phyloP scores from a whole-genome alignment of 805 yeast genomes.

The Saccharomyces paradoxus region DNA sequence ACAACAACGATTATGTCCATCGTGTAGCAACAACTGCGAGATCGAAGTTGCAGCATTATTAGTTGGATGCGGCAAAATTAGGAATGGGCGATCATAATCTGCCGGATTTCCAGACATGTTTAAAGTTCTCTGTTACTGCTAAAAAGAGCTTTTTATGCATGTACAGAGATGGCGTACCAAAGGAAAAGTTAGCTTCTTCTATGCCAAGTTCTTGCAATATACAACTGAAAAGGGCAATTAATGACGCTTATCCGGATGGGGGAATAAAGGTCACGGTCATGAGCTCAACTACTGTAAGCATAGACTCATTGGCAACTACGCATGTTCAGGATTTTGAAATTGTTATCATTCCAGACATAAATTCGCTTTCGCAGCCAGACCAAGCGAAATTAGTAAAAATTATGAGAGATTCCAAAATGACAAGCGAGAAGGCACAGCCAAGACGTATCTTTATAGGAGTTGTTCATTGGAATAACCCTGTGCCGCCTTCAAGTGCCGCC shows the following conservation, averaged over 20 bases:
- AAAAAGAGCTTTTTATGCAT: conserved; percentile 16
- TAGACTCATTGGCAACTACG: neutral
- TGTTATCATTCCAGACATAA: conserved; percentile 14
- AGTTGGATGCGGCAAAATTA: neutral
- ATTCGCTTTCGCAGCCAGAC: conserved; percentile 7
- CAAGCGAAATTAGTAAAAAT: conserved; percentile 9
- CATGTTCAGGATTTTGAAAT: conserved; percentile 3
- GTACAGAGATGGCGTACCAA: conserved; percentile 3
- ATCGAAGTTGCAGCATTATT: neutral
- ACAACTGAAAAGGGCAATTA: neutral
- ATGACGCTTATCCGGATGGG: neutral
- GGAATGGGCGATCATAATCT: conserved; percentile 3
- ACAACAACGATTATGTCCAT: neutral
- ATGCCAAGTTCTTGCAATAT: neutral
- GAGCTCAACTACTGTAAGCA: neutral
- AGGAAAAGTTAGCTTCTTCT: neutral
- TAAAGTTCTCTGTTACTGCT: conserved; percentile 14
- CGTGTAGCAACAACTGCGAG: neutral
- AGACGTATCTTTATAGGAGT: conserved; percentile 9
- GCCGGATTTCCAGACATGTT: conserved; percentile 15
- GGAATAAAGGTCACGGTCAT: neutral
- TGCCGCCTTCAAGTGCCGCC: neutral
- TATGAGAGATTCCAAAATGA: conserved; percentile 3
- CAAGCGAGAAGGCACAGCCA: neutral
- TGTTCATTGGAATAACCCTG: conserved; percentile 3